Percentiles rank a stretch among this genome's conserved stretches.
These are phyloP conservation scores for Saturnispora dispora DNA, from an alignment of 805 yeast species.

Conservation along the genomic window DNA sequence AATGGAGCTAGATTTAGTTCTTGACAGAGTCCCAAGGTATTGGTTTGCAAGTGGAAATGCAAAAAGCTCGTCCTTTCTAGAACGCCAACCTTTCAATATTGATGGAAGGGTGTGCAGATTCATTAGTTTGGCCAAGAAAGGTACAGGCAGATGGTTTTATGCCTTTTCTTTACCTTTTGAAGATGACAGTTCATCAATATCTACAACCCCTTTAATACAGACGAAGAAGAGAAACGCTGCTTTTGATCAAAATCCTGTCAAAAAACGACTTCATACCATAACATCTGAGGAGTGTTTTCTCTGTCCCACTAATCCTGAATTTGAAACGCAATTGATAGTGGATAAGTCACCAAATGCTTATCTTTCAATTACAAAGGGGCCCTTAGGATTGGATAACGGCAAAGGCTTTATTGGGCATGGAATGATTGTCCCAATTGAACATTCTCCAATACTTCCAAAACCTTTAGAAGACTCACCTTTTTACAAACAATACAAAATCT, in stretches of 20 bases:
- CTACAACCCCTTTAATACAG: neutral
- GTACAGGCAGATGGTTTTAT: slow-evolving; percentile 61
- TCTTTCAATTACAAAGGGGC: slow-evolving; percentile 79
- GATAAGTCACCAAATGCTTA: slow-evolving; percentile 62
- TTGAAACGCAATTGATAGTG: slow-evolving; percentile 72
- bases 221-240: neutral
- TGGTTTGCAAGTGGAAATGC: slow-evolving; percentile 50
- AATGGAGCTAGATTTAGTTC: neutral
- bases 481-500: slow-evolving; percentile 37
- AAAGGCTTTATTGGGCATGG: slow-evolving; percentile 71
- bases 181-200: slow-evolving; percentile 4
- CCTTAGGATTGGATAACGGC: slow-evolving; percentile 45
- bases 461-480: slow-evolving; percentile 27
- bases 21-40: slow-evolving; percentile 46
- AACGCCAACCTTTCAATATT: slow-evolving; percentile 42
- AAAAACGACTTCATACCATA: slow-evolving; percentile 18
- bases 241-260: neutral
- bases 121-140: slow-evolving; percentile 54
- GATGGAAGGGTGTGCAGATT: slow-evolving; percentile 44
- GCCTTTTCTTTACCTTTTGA: slow-evolving; percentile 42
- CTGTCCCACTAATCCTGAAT: slow-evolving; percentile 70
- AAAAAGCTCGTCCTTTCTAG: slow-evolving; percentile 39
- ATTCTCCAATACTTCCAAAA: slow-evolving; percentile 36
- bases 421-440: slow-evolving; percentile 70
- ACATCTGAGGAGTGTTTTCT: slow-evolving; percentile 65